Conservation (phyloP, 225 moss, liverwort and hornwort genomes). For the Asterella californica region DNA sequence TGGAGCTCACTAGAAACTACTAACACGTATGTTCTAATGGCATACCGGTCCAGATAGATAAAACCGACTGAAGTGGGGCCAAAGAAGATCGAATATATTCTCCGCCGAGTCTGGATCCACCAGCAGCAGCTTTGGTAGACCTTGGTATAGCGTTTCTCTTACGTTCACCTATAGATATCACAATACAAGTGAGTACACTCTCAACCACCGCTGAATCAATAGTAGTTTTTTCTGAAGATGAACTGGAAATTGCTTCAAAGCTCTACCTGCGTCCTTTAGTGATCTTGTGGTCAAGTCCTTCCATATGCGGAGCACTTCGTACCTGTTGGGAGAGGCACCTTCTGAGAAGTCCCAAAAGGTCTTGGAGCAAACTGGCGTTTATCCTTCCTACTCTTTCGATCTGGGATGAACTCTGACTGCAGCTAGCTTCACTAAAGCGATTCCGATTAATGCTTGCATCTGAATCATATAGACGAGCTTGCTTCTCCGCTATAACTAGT, state of each 20-base stretch:
- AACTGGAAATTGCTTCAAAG: not conserved
- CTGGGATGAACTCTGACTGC: conserved; percentile 79
- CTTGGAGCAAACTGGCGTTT: conserved; percentile 66
- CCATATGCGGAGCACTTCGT: not conserved
- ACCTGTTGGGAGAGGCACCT: conserved; percentile 93
- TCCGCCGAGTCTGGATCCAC: conserved; percentile 71
- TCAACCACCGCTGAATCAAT: not conserved
- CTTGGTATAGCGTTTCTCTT: conserved; percentile 62
- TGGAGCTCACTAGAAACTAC: not conserved
- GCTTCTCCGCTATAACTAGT: conserved; percentile 65
- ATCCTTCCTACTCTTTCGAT: conserved; percentile 45
- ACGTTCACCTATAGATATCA: conserved; percentile 52
- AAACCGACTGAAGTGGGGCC: conserved; percentile 73
- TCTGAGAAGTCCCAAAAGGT: conserved; percentile 75
- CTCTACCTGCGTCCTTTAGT: not conserved
- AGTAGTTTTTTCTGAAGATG: not conserved
- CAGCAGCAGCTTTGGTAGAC: conserved; percentile 64
- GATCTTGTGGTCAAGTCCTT: not conserved
- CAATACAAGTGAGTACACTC: not conserved
- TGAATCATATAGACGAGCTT: conserved; percentile 41
- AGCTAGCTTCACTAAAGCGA: conserved; percentile 72
- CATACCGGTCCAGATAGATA: conserved; percentile 40
- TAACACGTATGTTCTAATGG: not conserved
- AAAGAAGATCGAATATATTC: conserved; percentile 81
- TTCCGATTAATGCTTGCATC: conserved; percentile 30